A percentile compares a stretch with the other conserved stretches of the same genome.
Evolutionary conservation across 1,139 yeast genomes (phyloP).

Genomic region (Zygoascus meyerae): DNA sequence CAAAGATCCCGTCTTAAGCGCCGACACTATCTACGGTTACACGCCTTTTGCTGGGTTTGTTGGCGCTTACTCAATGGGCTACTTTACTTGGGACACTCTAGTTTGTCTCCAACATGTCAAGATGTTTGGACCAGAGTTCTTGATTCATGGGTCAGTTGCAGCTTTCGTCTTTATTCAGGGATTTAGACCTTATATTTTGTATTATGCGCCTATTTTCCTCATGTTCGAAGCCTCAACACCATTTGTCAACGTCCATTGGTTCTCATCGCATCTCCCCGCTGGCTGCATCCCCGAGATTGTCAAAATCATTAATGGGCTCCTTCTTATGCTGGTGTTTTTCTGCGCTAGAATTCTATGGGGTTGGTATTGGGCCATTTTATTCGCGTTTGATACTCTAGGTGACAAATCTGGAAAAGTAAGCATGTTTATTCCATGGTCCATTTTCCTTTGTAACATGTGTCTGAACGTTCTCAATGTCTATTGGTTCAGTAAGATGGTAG

Average conservation of each 20-base stretch:
- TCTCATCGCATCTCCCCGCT: conserved; percentile 66
- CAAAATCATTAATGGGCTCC: conserved; percentile 62
- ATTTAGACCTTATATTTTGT: conserved; percentile 67
- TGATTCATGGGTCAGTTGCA: conserved; percentile 82
- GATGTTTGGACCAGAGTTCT: conserved; percentile 75
- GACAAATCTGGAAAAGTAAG: conserved; percentile 31
- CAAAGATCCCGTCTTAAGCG: conserved; percentile 48
- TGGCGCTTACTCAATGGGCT: conserved; percentile 68
- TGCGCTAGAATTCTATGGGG: conserved; percentile 82
- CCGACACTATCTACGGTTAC: conserved; percentile 51
- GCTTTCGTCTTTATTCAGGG: conserved; percentile 64
- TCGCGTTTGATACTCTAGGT: conserved; percentile 21
- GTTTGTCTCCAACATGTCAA: conserved; percentile 57
- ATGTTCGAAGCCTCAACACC: conserved; percentile 91
- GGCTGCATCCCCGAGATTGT: conserved; percentile 46
- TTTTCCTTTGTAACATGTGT: conserved; percentile 56
- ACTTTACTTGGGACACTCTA: conserved; percentile 85
- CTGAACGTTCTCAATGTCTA: conserved; percentile 59
- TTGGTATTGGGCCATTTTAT: conserved; percentile 55
- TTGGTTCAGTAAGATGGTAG: conserved; percentile 73
- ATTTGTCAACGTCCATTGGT: conserved; percentile 88
- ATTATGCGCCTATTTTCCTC: conserved; percentile 79
- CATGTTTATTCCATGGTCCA: conserved; percentile 42
- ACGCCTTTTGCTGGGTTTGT: conserved; percentile 73
- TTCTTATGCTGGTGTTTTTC: conserved; percentile 67